Base-by-base conservation (phyloP, 2,329 filamentous ascomycete genomes). In the Aspergillus ruber region DNA sequence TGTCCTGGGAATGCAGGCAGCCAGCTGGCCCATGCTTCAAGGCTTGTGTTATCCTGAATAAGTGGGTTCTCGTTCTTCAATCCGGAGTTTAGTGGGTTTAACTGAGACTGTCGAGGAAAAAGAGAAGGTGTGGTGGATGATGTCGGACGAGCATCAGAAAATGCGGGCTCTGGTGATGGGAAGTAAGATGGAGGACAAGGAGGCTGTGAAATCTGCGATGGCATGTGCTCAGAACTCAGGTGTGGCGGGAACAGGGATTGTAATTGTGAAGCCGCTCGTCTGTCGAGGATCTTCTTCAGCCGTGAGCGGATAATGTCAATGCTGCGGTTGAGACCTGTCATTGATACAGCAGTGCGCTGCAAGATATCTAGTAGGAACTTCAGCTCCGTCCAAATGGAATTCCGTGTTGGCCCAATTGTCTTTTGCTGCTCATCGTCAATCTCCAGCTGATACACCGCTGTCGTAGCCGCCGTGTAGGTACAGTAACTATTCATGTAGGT, bases 401-500 rank as follows among this genome's bases (percentile, higher is more conserved):
- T 35, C 13, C 33, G 33, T 17, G 20, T n/a, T 27, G 40, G 43
- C 6, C 44, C 17, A 35, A 38, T 35, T 20, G 38, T 23, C 13
- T 29, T 36, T 9, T 18, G 29, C 35, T 35, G 29, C 35, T 23
- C 25, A 2, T 51, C 48, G 4, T 48, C 50, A 25, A 55, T 56
- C 42, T 61, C 57, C 33, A 61, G 56, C 6, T 57, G 49, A 9
- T 57, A 50, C 7, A 61, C 52, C 8, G 57, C 56, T n/a, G 59
- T 56, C 8, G 58, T 60, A n/a, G 58, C 56, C 3, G 58, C 58
- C 38, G 56, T 60, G 47, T 60, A 60, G 8, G 54, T 56, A 39
- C 52, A 53, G 47, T 59, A 60, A 15, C 56, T 52, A 44, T 60
- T 60, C 23, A 60, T 50, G 42, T 59, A 60, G 15, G 58, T 58